Evolutionary conservation across 352 stramenopile species (phyloP).

Genomic region (Pythium grandisporangium): DNA sequence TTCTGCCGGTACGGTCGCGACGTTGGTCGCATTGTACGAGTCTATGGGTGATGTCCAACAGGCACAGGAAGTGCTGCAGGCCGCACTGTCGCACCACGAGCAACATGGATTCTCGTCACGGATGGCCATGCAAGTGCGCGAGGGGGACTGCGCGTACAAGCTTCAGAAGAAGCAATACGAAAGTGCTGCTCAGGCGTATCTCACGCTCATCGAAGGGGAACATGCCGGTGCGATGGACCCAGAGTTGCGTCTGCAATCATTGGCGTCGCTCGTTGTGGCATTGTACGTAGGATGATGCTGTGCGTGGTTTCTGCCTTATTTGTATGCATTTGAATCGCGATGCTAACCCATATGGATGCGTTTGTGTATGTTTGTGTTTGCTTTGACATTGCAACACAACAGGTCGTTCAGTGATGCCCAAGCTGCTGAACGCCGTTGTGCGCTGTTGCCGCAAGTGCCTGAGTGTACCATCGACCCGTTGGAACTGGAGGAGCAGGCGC

Average conservation of each 20-base stretch:
- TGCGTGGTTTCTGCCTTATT: neutral
- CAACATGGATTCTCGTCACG: constrained; percentile 40
- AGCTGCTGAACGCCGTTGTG: constrained; percentile 47
- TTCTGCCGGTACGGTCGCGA: constrained; percentile 69
- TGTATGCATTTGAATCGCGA: too few relatives aligned
- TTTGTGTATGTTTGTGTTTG: too few relatives aligned
- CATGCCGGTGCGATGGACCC: constrained; percentile 45
- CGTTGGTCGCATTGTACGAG: constrained; percentile 67
- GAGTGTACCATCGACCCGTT: constrained; percentile 47
- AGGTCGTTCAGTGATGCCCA: constrained; percentile 72
- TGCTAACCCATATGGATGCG: constrained; percentile 1
- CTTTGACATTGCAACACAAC: neutral
- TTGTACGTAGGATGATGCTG: constrained; percentile 46
- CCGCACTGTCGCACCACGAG: constrained; percentile 42
- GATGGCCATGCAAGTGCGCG: constrained; percentile 58
- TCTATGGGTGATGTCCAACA: constrained; percentile 37
- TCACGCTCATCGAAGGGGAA: constrained; percentile 62
- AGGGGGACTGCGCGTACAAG: constrained; percentile 74
- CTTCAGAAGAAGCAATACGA: constrained; percentile 73
- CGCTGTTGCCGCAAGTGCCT: constrained; percentile 45
- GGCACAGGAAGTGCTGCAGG: constrained; percentile 40
- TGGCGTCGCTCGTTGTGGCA: constrained; percentile 66
- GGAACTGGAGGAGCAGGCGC: constrained; percentile 53
- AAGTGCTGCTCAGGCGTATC: constrained; percentile 47
- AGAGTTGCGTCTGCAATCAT: constrained; percentile 60